phyloP scores from a whole-genome alignment of 805 yeast species.

The Candida coleopterorum region DNA sequence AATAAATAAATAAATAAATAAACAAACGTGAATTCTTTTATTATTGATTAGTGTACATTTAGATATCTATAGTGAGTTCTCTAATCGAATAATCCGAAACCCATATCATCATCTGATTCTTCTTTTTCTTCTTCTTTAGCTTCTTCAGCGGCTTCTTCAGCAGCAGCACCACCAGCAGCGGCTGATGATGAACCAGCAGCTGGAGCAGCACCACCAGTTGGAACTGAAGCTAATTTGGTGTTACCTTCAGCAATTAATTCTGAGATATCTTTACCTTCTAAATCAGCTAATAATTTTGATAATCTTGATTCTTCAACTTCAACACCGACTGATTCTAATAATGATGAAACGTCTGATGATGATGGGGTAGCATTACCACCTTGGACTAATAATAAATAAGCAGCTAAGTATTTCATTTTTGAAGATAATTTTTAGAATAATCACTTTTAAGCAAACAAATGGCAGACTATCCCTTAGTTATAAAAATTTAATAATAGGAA shows the following conservation, averaged over 20 bases:
- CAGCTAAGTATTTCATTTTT: conserved; percentile 94
- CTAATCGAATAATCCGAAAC: conserved; percentile 97
- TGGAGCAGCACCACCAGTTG: conserved; percentile 96
- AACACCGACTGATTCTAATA: conserved; percentile 91
- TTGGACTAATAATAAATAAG: conserved; percentile 95
- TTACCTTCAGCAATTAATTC: conserved; percentile 94
- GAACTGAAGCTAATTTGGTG: conserved; percentile 94
- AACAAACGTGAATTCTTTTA: no score
- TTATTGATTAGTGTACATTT: neutral
- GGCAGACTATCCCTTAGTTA: conserved; percentile 80
- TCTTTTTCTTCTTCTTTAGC: conserved; percentile 58
- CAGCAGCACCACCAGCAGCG: conserved; percentile 68
- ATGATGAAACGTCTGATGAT: conserved; percentile 82
- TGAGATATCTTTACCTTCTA: conserved; percentile 88
- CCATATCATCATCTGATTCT: conserved; percentile 76
- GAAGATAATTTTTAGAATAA: conserved; percentile 50
- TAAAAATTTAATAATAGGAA: neutral
- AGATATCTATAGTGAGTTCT: conserved; percentile 1
- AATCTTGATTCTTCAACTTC: conserved; percentile 91
- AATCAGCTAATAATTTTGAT: conserved; percentile 71
- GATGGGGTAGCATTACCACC: conserved; percentile 96
- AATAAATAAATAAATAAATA: neutral
- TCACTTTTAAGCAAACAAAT: conserved; percentile 65
- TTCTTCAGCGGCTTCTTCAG: conserved; percentile 65
- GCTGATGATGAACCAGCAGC: conserved; percentile 68